These are phyloP conservation scores for Xylariales sp. DNA, from an alignment of 2,329 filamentous ascomycete species.

Conservation along the genomic window DNA sequence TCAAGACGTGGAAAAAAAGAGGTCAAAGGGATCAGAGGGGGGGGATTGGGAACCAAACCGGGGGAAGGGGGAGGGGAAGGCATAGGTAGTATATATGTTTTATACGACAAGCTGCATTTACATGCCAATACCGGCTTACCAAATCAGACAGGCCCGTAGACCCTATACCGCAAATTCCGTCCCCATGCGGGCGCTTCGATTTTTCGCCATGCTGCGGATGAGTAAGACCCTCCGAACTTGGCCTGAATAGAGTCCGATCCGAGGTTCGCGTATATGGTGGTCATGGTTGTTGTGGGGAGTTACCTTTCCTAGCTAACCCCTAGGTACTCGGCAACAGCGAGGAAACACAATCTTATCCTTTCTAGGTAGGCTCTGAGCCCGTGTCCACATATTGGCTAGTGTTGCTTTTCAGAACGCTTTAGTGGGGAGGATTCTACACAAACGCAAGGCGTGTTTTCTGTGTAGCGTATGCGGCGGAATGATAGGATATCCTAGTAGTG, in stretches of 20 bases:
- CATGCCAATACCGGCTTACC: conserved; percentile 15
- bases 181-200: conserved; percentile 20
- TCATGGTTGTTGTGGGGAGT: conserved; percentile 22
- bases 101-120: conserved; percentile 9
- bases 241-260: conserved; percentile 24
- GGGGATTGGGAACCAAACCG: not conserved
- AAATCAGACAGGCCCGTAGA: conserved; percentile 10
- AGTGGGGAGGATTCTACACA: conserved; percentile 7
- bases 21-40: not conserved
- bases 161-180: conserved; percentile 4
- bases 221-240: conserved; percentile 25
- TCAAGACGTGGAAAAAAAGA: conserved; percentile 1
- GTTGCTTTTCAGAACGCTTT: not conserved
- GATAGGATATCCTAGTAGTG: not conserved
- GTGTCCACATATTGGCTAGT: not conserved
- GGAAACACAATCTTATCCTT: not conserved
- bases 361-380: not conserved
- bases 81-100: conserved; percentile 4
- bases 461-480: not conserved
- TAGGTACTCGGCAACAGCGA: conserved; percentile 7
- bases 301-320: conserved; percentile 32
- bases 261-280: conserved; percentile 14
- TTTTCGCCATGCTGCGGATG: conserved; percentile 8
- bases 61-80: conserved; percentile 6
- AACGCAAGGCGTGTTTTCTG: not conserved